Evolutionary conservation across 2,329 filamentous ascomycete genomes (phyloP).

Genomic region (Pseudogymnoascus pannorum): DNA sequence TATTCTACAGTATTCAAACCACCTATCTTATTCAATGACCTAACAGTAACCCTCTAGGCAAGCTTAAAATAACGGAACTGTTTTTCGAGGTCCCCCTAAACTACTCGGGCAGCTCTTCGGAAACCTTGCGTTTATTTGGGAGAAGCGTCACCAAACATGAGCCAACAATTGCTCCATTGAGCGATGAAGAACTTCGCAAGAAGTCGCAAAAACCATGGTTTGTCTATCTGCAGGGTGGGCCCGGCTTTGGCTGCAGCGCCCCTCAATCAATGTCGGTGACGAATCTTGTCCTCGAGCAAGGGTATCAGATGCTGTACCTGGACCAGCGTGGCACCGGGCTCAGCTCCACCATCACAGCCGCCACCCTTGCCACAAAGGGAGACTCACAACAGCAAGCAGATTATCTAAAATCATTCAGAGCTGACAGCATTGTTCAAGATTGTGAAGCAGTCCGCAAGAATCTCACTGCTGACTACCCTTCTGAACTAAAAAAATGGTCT

Average conservation of each 20-base stretch:
- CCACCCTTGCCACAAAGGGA: slow-evolving; percentile 59
- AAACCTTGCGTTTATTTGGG: slow-evolving; percentile 67
- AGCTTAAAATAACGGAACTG: slow-evolving; percentile 69
- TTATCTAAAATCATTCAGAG: slow-evolving; percentile 78
- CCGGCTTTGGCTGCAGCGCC: slow-evolving; percentile 67
- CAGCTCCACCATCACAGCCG: slow-evolving; percentile 70
- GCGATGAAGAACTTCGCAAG: slow-evolving; percentile 31
- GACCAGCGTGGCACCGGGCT: slow-evolving; percentile 88
- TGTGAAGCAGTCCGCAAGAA: slow-evolving; percentile 76
- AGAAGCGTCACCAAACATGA: slow-evolving; percentile 64
- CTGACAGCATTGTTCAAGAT: slow-evolving; percentile 84
- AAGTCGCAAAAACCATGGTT: slow-evolving; percentile 51
- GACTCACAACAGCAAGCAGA: slow-evolving; percentile 61
- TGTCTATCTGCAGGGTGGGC: slow-evolving; percentile 79
- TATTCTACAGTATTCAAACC: slow-evolving; percentile 18
- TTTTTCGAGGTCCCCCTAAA: slow-evolving; percentile 84
- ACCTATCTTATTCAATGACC: not conserved
- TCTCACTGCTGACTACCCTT: slow-evolving; percentile 62
- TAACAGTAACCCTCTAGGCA: slow-evolving; percentile 42
- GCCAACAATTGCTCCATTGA: slow-evolving; percentile 35
- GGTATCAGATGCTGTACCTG: slow-evolving; percentile 80
- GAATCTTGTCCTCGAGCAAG: slow-evolving; percentile 63
- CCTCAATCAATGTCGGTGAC: slow-evolving; percentile 70
- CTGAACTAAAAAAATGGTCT: slow-evolving; percentile 70
- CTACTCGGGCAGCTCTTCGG: slow-evolving; percentile 54